Base-by-base conservation (phyloP, 1,284 basidiomycete genomes). In the Ustanciosporium gigantosporum region DNA sequence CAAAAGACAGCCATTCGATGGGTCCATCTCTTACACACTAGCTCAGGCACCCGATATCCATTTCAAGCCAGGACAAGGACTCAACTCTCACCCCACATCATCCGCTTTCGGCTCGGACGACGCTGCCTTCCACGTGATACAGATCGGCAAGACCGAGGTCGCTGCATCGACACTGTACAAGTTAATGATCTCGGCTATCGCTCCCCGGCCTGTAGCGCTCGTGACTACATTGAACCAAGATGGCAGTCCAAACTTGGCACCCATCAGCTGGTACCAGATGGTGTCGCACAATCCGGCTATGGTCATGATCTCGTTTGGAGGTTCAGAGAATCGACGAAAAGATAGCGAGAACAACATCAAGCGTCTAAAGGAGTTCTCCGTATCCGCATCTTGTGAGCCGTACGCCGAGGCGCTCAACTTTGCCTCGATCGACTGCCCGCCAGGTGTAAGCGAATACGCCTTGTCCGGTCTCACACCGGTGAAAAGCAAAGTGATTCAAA, bases 201-300 rank as follows among this genome's bases (percentile, higher is more conserved):
- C 68, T 3, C 70, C 70, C 13, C 41, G 70, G 2, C 70, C 70
- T 2, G 68, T 72, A 6, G 70, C 70, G 5, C 47, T 72, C 6
- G 65, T 70, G 2, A 67, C 66, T 1, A 70, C 70, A 6, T 41
- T 66, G 20, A 62, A 66, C 22, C 50, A 67, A 16, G 45, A 72
- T 13, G 61, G 61, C 1, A 39, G 44, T 0, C 64, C 58, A 5
- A 72, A 72, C 23, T 39, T 72, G 15, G 66, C 66, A 2, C 68
- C 69, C 0, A 65, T 72, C 37, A 59, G 49, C 46, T 70, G 68
- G 68, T 72, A 66, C 21, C 67, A 72, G 45, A 70, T 72, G 68
- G 65, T 72, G 3, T 59, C 49, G 25, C 68, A 70, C 34, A 51
- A 72, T 42, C 70, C 70, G 0, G 53, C 70, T 0, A 58, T 70